Conservation (phyloP, 2,329 filamentous ascomycete genomes). For the Penicillium glabrum region DNA sequence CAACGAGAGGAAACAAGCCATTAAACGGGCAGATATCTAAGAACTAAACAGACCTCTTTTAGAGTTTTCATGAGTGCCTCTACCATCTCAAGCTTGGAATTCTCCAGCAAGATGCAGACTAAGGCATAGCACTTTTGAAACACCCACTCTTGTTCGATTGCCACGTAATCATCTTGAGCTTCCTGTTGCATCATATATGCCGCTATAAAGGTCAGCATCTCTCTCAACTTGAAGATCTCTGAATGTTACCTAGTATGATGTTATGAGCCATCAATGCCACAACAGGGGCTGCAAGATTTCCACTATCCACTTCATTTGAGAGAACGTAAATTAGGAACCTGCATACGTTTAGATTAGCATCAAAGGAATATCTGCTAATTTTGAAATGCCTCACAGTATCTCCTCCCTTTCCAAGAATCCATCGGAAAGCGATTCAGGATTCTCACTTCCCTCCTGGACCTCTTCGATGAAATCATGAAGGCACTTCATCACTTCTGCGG, state of each 20-base stretch:
- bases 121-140: not conserved
- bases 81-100: not conserved
- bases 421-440: not conserved
- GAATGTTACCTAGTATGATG: not conserved
- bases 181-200: not conserved
- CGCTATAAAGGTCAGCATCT: not conserved
- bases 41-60: not conserved
- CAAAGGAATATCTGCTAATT: not conserved
- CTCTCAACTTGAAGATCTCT: not conserved
- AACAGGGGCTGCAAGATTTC: not conserved
- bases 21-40: too few species aligned
- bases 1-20: not conserved
- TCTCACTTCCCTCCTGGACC: not conserved
- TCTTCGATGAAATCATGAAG: not conserved
- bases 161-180: not conserved
- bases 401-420: not conserved
- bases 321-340: not conserved
- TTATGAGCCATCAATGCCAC: not conserved
- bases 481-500: not conserved
- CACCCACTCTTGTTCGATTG: not conserved
- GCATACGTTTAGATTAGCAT: not conserved
- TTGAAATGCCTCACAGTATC: not conserved
- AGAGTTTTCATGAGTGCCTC: not conserved
- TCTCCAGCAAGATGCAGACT: not conserved
- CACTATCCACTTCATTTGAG: not conserved